phyloP scores from a whole-genome alignment of 129 eudicot genomes.

The Centella asiatica region DNA sequence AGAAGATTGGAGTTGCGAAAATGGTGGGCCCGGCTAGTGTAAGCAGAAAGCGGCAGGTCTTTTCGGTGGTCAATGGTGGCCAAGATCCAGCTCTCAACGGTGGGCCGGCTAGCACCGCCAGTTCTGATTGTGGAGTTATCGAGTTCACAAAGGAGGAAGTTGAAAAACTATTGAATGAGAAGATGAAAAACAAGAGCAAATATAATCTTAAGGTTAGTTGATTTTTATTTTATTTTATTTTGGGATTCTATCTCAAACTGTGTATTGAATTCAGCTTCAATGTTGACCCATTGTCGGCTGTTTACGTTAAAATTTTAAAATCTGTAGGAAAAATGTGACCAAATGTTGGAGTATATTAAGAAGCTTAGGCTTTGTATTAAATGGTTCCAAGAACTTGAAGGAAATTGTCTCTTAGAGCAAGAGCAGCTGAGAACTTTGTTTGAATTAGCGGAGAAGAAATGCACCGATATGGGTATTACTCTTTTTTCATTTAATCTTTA shows the following conservation, averaged over 20 bases:
- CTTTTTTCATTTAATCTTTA: not conserved
- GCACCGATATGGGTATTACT: conserved; percentile 62
- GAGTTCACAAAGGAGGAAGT: conserved; percentile 73
- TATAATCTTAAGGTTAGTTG: conserved; percentile 63
- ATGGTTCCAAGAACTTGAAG: conserved; percentile 89
- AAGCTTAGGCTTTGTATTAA: conserved; percentile 67
- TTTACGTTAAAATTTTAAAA: not conserved
- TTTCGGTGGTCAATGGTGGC: conserved; percentile 67
- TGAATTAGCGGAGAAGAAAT: conserved; percentile 72
- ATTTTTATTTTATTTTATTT: not conserved
- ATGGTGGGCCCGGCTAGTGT: conserved; percentile 66
- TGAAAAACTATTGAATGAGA: conserved; percentile 73
- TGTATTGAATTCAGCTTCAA: not conserved
- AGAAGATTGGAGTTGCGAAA: conserved; percentile 34
- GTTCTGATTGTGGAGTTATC: conserved; percentile 50
- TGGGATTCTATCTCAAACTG: not conserved
- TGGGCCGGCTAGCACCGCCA: conserved; percentile 52
- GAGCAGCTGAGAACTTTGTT: conserved; percentile 44
- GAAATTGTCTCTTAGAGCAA: conserved; percentile 41
- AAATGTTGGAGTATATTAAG: conserved; percentile 59
- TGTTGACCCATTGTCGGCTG: not conserved
- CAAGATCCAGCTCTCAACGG: conserved; percentile 47
- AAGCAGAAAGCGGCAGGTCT: conserved; percentile 48
- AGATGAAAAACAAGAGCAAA: conserved; percentile 71
- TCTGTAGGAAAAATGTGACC: conserved; percentile 76